Evolutionary conservation across 371 early-diverging fungal genomes (phyloP).

Genomic region (Apophysomyces elegans): DNA sequence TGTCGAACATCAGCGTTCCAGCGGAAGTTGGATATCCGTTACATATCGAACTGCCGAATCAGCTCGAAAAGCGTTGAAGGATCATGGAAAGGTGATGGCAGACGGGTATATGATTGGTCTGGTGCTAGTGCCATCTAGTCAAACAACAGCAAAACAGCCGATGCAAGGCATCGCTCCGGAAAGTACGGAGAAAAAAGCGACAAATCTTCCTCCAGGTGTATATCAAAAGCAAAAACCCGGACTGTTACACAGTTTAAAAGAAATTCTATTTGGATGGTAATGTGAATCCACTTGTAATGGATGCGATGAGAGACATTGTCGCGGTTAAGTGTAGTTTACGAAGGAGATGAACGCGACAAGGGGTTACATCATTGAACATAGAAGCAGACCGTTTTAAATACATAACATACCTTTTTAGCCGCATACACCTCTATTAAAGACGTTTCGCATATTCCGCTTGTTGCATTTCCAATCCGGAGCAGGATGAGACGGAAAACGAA

Average conservation of each 20-base stretch:
- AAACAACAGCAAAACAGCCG: neutral
- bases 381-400: too few species aligned
- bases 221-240: neutral
- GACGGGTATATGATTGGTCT: conserved; percentile 25
- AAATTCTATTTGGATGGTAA: conserved; percentile 4
- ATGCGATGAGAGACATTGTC: too few species aligned
- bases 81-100: conserved; percentile 34
- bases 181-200: neutral
- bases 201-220: neutral
- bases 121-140: conserved; percentile 6
- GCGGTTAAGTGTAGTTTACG: too few species aligned
- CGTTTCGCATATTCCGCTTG: too few species aligned
- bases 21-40: conserved; percentile 44
- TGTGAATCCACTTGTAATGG: too few species aligned
- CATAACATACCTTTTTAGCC: too few species aligned
- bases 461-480: too few species aligned
- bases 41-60: conserved; percentile 29
- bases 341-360: too few species aligned
- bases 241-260: neutral
- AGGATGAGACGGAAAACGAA: too few species aligned
- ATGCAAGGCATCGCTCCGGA: neutral
- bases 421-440: too few species aligned
- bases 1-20: conserved; percentile 26
- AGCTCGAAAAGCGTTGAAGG: conserved; percentile 35
- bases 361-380: too few species aligned